Evolutionary conservation across 192 early-diverging fungal genomes (phyloP), one percentile per base, ranked within the genome.

Genomic region (Coemansia sp.): DNA sequence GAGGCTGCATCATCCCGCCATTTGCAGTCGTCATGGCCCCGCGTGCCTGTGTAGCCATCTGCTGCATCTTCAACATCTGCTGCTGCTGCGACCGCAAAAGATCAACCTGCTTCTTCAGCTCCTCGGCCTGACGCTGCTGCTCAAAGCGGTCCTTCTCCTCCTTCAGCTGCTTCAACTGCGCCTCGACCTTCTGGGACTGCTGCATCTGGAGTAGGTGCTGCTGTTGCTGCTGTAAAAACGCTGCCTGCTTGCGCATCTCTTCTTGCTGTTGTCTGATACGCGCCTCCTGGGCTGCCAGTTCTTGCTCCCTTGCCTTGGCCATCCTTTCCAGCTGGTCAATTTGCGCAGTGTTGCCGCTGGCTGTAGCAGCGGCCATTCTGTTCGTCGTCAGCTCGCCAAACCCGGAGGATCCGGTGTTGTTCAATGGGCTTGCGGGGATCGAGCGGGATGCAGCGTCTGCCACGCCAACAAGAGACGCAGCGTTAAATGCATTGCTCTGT

Each of bases 111-210:
- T 64, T 67, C 44, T 75, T 76, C 61, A 77, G 62, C 26, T 70
- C 80, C 11, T 83, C 75, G 0, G 71, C 64, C 60, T 83, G 75
- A 45, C 72, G 67, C 60, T 77, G 71, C 56, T 74, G 72, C 59
- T 83, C 80, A 37, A 83, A 65, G 6, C 70, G 63, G 23, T 83
- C 80, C 45, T 72, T 74, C 11, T 83, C 75, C 38, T 83, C 80
- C 45, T 67, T 70, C 4, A 83, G 54, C 66, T 83, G 75, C 63
- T 77, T 77, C 49, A 83, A 38, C 75, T 83, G 80, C 12, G 72
- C 65, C 61, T 83, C 80, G 38, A 83, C 80, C 64, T 83, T 77
- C 67, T 83, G 80, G 40, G 80, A 68, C 54, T 83, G 80, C 69
- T 83, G 75, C 65, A 77, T 66, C 63, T 83, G 80, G 39, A 83